Conservation (phyloP, 2,329 filamentous ascomycete species). For the Colletotrichum sp. region DNA sequence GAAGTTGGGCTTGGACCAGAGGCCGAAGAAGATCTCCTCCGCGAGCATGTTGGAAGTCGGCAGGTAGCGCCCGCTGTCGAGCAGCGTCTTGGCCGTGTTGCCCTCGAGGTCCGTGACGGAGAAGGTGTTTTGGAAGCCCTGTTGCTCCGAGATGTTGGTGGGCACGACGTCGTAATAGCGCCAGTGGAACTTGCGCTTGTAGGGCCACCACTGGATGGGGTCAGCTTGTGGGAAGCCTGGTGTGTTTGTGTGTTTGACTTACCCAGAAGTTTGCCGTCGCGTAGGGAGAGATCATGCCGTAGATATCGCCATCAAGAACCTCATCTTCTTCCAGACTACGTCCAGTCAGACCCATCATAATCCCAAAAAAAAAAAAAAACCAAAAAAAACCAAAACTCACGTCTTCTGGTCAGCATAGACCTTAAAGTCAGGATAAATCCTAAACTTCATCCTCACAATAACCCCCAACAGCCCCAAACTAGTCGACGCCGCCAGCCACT, state of each 20-base stretch:
- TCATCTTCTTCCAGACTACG: constrained; percentile 48
- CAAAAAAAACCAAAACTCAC: too few species aligned
- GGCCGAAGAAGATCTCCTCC: constrained; percentile 52
- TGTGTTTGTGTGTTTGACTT: constrained; percentile 3
- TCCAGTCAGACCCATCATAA: neutral
- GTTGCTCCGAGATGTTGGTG: constrained; percentile 41
- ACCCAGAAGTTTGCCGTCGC: constrained; percentile 58
- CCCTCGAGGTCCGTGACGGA: constrained; percentile 51
- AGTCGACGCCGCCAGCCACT: constrained; percentile 57
- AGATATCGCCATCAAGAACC: constrained; percentile 54
- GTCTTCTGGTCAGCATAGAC: constrained; percentile 54
- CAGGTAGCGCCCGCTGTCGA: constrained; percentile 52
- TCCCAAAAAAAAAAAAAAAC: too few species aligned
- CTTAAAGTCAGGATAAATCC: constrained; percentile 55
- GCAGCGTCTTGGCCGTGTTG: constrained; percentile 40
- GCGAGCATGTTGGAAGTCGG: constrained; percentile 52
- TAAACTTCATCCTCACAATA: constrained; percentile 52
- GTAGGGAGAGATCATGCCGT: constrained; percentile 53
- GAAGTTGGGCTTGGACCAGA: constrained; percentile 58
- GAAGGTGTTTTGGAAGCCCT: constrained; percentile 58
- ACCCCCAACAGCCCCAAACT: constrained; percentile 53
- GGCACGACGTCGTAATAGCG: constrained; percentile 56
- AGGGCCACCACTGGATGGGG: constrained; percentile 52
- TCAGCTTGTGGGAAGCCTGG: neutral
- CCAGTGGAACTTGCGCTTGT: constrained; percentile 54